phyloP scores from a whole-genome alignment of 1,139 yeast genomes.

The Suhomyces choctaworum region DNA sequence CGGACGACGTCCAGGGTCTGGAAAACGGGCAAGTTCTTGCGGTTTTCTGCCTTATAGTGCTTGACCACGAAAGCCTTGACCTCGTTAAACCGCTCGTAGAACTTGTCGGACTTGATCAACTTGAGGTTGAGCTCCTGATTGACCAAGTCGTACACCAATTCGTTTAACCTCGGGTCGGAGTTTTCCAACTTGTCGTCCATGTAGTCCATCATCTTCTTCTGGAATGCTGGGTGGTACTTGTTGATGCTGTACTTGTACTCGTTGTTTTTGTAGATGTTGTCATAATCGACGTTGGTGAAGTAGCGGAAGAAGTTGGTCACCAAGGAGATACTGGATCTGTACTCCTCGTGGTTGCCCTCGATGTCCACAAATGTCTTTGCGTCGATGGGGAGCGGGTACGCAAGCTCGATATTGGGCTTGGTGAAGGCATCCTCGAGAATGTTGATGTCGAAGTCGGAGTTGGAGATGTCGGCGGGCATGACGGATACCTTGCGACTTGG shows the following conservation, averaged over 20 bases:
- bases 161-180: slow-evolving; percentile 38
- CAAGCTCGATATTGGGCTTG: slow-evolving; percentile 34
- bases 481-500: no score
- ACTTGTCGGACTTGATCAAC: slow-evolving; percentile 37
- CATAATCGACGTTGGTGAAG: slow-evolving; percentile 27
- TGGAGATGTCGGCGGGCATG: slow-evolving; percentile 11
- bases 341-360: slow-evolving; percentile 30
- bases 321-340: slow-evolving; percentile 26
- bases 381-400: slow-evolving; percentile 45
- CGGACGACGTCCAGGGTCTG: slow-evolving; percentile 29
- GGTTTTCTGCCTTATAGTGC: slow-evolving; percentile 39
- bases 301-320: slow-evolving; percentile 35
- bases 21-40: slow-evolving; percentile 39
- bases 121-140: slow-evolving; percentile 45
- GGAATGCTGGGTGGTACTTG: slow-evolving; percentile 34
- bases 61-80: slow-evolving; percentile 44
- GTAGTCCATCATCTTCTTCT: slow-evolving; percentile 28
- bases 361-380: slow-evolving; percentile 31
- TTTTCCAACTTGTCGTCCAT: slow-evolving; percentile 37
- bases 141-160: slow-evolving; percentile 38
- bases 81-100: slow-evolving; percentile 34
- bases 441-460: slow-evolving; percentile 32
- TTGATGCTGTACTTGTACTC: slow-evolving; percentile 41
- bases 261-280: slow-evolving; percentile 34
- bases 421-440: slow-evolving; percentile 38